These are phyloP conservation scores for Colletotrichum sp. DNA, from an alignment of 2,329 filamentous ascomycete genomes.

Conservation along the genomic window DNA sequence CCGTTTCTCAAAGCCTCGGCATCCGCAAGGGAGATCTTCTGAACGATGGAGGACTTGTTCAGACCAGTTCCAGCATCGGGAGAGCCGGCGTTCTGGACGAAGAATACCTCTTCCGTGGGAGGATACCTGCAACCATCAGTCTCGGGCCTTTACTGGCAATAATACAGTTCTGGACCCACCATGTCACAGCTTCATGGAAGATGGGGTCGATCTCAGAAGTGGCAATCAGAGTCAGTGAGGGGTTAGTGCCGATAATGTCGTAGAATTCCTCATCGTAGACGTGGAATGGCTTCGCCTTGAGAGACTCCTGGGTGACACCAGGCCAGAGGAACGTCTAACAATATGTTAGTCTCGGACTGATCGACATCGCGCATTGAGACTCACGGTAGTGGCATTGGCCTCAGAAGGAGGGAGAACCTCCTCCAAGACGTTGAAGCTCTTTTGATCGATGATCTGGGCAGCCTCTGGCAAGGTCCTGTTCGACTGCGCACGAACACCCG, in stretches of 20 bases:
- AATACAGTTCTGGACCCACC: constrained; percentile 27
- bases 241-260: constrained; percentile 52
- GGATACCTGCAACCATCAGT: constrained; percentile 27
- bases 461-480: background rate
- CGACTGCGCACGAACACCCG: constrained; percentile 18
- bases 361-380: background rate
- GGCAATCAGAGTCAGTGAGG: constrained; percentile 55
- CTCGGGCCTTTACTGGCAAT: rapidly evolving
- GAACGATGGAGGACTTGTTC: constrained; percentile 54
- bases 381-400: constrained; percentile 40
- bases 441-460: constrained; percentile 49
- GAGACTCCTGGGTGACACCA: constrained; percentile 40
- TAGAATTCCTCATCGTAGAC: constrained; percentile 58
- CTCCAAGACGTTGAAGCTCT: constrained; percentile 45
- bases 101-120: constrained; percentile 58
- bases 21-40: constrained; percentile 53
- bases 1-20: constrained; percentile 42
- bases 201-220: constrained; percentile 47
- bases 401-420: constrained; percentile 40
- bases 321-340: constrained; percentile 47
- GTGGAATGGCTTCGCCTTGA: constrained; percentile 43
- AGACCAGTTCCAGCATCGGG: constrained; percentile 52
- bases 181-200: constrained; percentile 63
- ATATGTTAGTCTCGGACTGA: background rate
- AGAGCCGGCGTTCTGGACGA: constrained; percentile 57